phyloP scores from a whole-genome alignment of 306 rosid species.

The Glycine tomentella region DNA sequence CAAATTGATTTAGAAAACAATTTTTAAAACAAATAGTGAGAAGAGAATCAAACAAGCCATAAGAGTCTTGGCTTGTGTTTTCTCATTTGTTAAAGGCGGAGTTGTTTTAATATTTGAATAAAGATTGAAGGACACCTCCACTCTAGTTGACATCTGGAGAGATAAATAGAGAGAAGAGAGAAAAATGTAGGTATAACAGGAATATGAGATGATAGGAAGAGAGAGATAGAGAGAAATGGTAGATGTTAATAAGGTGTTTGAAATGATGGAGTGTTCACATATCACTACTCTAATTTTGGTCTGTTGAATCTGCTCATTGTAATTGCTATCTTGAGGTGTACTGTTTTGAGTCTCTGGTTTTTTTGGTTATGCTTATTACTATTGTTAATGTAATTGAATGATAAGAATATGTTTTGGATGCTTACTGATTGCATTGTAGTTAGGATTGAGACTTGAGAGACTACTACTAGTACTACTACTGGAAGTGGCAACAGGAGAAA shows the following conservation, averaged over 20 bases:
- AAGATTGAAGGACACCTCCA: no score
- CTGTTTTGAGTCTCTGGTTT: no score
- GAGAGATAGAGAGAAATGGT: neutral
- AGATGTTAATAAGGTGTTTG: neutral
- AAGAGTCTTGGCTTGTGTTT: neutral
- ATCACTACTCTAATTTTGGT: no score
- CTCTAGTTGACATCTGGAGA: no score
- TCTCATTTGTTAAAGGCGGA: slow-evolving; percentile 20
- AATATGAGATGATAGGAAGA: neutral
- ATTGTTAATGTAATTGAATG: slow-evolving; percentile 37
- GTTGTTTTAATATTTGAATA: neutral
- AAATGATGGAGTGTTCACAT: no score
- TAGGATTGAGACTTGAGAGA: slow-evolving; percentile 51
- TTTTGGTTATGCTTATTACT: slow-evolving; percentile 4
- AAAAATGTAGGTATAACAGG: neutral
- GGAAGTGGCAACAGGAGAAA: slow-evolving; percentile 52
- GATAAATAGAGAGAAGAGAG: no score
- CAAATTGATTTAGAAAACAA: neutral
- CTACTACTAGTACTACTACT: slow-evolving; percentile 45
- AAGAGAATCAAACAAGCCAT: neutral
- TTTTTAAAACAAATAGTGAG: neutral
- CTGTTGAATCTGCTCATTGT: neutral
- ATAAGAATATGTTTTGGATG: slow-evolving; percentile 44
- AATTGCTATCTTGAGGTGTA: slow-evolving; percentile 22
- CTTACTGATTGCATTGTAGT: slow-evolving; percentile 44